Evolutionary conservation across 169 alveolate genomes (phyloP), one percentile per base, ranked within the genome.

Genomic region (Cryptosporidium viatorum): DNA sequence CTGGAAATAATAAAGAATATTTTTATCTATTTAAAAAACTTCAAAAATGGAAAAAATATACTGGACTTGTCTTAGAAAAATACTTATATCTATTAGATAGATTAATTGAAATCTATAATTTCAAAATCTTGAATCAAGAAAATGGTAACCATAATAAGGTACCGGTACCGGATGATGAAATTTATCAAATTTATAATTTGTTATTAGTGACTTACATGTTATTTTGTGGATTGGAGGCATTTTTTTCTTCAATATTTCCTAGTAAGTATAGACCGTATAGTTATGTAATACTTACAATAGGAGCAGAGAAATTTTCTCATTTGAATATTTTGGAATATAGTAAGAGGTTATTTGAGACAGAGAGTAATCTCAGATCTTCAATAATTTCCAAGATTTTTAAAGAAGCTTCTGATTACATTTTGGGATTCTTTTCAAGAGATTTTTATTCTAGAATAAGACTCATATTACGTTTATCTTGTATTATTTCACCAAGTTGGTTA

Each of bases 281-380:
- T 48, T 62, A 60, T 62, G 62, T 43, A 48, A 29, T 80, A 41
- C 67, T 62, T 26, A 65, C 89, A 37, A 80, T 80, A 41, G 89
- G 89, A 23, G 89, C 89, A n/a, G 89, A 80, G 29, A 80, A 80
- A 16, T 80, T 80, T 48, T 69, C 48, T 16, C 68, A 62, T 41
- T 9, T 62, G 59, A 62, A 41, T 48, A 80, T 80, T 43, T 41
- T 80, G 62, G 89, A 80, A 0, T 80, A 80, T 29, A 59, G 89
- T 18, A 45, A 67, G 14, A 50, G 35, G 10, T 16, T 65, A 8
- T 65, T 62, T 16, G 48, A 37, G 23, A 7, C 43, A 21, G 71
- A 65, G 50, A 65, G 51, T 29, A 65, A n/a, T 65, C 31, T 65
- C 31, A 80, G 39, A 3, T 21, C 33, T n/a, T 35, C 55, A 3